Evolutionary conservation across 2,329 filamentous ascomycete species (phyloP).

Genomic region (Onygenales sp.): DNA sequence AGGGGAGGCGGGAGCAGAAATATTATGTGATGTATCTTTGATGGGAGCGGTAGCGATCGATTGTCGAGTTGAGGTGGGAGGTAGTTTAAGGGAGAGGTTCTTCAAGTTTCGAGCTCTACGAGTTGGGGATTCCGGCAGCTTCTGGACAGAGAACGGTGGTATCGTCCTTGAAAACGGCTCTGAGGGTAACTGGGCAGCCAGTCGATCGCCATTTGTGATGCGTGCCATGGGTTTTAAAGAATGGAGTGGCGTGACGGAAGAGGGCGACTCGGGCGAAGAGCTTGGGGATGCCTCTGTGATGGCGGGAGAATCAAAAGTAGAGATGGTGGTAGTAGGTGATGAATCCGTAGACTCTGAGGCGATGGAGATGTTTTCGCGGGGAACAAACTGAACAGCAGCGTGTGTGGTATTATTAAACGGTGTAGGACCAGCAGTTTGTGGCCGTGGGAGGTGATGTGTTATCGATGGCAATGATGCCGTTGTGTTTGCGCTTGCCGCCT

Average conservation of each 20-base stretch:
- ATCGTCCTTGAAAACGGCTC: constrained; percentile 7
- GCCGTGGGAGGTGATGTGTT: constrained; percentile 13
- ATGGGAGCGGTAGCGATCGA: constrained; percentile 41
- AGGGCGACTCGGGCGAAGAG: constrained; percentile 83
- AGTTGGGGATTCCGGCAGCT: constrained; percentile 29
- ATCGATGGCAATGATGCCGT: background rate
- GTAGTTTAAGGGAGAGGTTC: constrained; percentile 53
- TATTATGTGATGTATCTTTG: constrained; percentile 32
- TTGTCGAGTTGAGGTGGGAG: constrained; percentile 37
- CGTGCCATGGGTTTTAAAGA: constrained; percentile 30
- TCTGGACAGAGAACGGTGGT: constrained; percentile 20
- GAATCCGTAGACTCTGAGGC: constrained; percentile 81
- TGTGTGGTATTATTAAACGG: constrained; percentile 5
- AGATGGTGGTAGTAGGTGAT: constrained; percentile 88
- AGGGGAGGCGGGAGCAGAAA: constrained; percentile 47
- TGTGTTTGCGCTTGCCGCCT: background rate
- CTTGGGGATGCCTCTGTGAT: constrained; percentile 84
- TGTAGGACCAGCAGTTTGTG: constrained; percentile 2
- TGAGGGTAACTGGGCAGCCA: background rate
- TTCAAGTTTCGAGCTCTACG: constrained; percentile 50
- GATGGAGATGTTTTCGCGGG: constrained; percentile 34
- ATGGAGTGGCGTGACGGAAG: constrained; percentile 56
- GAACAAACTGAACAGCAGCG: constrained; percentile 20
- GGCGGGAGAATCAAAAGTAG: constrained; percentile 83
- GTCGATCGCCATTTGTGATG: constrained; percentile 1